phyloP scores from a whole-genome alignment of 257 asterid species.

The Prunella vulgaris region DNA sequence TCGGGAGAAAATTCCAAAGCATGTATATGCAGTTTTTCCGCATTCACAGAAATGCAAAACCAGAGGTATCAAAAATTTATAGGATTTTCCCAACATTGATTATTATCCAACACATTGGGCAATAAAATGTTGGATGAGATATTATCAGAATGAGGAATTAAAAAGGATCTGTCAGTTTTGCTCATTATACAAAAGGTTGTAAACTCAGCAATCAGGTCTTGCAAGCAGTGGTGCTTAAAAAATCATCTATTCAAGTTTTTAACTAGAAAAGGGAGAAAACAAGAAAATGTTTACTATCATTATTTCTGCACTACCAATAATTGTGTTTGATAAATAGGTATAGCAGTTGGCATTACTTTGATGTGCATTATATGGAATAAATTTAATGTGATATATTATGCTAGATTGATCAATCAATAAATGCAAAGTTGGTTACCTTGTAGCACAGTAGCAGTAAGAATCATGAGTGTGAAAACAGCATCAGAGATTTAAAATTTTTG shows the following conservation, averaged over 20 bases:
- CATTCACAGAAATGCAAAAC: not conserved
- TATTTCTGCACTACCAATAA: not conserved
- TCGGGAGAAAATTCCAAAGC: not conserved
- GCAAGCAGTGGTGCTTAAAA: not conserved
- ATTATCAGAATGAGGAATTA: not conserved
- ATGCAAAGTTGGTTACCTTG: not conserved
- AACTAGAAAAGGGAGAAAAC: not conserved
- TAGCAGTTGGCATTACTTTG: not conserved
- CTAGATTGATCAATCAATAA: not conserved
- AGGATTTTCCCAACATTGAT: not conserved
- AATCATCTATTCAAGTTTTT: not conserved
- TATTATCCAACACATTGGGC: not conserved
- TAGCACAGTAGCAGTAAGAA: not conserved
- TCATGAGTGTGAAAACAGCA: not conserved
- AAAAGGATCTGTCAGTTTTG: not conserved
- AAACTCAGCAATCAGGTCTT: not conserved
- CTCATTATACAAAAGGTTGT: not conserved
- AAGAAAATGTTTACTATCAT: not conserved
- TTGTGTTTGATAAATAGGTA: not conserved
- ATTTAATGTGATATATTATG: not conserved
- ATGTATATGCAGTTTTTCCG: not conserved
- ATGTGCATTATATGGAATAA: not conserved
- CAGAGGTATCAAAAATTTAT: not conserved
- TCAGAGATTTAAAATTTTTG: not conserved
- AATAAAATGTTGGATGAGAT: not conserved